Conservation (phyloP, 1,139 yeast genomes). For the Suhomyces coccinellae region DNA sequence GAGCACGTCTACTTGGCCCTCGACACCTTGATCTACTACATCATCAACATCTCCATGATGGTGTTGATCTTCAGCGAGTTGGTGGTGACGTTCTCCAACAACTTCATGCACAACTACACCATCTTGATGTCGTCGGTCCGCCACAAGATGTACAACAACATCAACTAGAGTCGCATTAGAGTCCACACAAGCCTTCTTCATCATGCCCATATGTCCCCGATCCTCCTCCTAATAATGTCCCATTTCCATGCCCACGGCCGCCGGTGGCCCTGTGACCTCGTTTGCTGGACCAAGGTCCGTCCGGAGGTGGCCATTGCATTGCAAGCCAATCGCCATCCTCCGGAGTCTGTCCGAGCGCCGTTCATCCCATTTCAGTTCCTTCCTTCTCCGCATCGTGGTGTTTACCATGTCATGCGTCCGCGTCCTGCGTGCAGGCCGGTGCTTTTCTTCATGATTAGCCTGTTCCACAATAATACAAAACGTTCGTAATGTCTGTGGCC, state of each 20-base stretch:
- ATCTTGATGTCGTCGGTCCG: slow-evolving; percentile 28
- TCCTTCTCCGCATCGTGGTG: slow-evolving; percentile 2
- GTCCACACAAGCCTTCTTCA: background rate
- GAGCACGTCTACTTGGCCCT: slow-evolving; percentile 20
- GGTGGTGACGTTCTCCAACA: slow-evolving; percentile 23
- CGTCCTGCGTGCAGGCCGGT: slow-evolving; percentile 4
- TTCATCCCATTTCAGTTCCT: background rate
- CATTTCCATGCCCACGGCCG: no score
- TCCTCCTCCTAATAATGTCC: no score
- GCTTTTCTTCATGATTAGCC: background rate
- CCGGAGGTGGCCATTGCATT: background rate
- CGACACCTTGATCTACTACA: slow-evolving; percentile 31
- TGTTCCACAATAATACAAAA: background rate
- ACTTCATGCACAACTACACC: slow-evolving; percentile 23
- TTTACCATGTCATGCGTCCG: background rate
- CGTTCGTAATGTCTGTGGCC: background rate
- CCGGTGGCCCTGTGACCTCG: background rate
- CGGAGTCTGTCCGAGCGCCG: background rate
- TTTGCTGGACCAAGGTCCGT: background rate
- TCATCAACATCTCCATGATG: slow-evolving; percentile 29
- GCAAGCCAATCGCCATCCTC: background rate
- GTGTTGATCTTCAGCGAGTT: slow-evolving; percentile 27
- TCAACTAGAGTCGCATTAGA: slow-evolving; percentile 20
- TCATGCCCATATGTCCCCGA: background rate
- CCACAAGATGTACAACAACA: slow-evolving; percentile 33